A percentile compares a stretch with the other conserved stretches of the same genome.
Evolutionary conservation across 208 protist genomes (phyloP).

Genomic region (Balamuthia mandrillaris): DNA sequence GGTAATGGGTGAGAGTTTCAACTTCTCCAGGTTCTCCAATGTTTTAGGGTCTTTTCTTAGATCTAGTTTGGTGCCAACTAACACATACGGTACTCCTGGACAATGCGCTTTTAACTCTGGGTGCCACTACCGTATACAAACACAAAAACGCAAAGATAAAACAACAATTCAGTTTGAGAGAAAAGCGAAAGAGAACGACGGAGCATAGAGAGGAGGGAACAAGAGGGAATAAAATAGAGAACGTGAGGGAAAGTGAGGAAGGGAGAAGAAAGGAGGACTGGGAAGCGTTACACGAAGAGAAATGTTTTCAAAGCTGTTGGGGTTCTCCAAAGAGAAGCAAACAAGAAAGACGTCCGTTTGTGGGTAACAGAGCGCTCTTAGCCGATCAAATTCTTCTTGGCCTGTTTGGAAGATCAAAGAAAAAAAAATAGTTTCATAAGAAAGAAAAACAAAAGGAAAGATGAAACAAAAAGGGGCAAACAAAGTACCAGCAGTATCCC

Average conservation of each 20-base stretch:
- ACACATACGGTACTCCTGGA: not conserved
- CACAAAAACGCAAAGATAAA: no score
- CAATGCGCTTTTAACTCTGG: not conserved
- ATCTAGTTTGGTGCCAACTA: slow-evolving; percentile 5
- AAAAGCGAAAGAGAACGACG: no score
- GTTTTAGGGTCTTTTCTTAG: not conserved
- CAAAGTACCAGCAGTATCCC: not conserved
- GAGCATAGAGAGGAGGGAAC: no score
- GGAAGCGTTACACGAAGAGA: not conserved
- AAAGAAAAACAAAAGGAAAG: no score
- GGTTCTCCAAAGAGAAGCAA: slow-evolving; percentile 76
- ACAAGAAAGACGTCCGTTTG: slow-evolving; percentile 75
- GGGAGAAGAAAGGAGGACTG: no score
- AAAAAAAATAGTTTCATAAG: no score
- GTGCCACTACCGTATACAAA: not conserved
- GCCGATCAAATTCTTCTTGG: slow-evolving; percentile 58
- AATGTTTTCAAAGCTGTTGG: slow-evolving; percentile 69
- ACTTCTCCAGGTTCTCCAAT: not conserved
- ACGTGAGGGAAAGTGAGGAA: not conserved
- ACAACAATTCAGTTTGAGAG: not conserved
- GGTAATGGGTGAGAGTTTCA: slow-evolving; percentile 18
- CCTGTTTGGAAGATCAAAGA: not conserved
- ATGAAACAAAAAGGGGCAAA: not conserved
- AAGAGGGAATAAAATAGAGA: not conserved
- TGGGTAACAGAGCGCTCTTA: slow-evolving; percentile 83